These are phyloP conservation scores for Schizochytrium sp. DNA, from an alignment of 108 stramenopile species.

Conservation along the genomic window DNA sequence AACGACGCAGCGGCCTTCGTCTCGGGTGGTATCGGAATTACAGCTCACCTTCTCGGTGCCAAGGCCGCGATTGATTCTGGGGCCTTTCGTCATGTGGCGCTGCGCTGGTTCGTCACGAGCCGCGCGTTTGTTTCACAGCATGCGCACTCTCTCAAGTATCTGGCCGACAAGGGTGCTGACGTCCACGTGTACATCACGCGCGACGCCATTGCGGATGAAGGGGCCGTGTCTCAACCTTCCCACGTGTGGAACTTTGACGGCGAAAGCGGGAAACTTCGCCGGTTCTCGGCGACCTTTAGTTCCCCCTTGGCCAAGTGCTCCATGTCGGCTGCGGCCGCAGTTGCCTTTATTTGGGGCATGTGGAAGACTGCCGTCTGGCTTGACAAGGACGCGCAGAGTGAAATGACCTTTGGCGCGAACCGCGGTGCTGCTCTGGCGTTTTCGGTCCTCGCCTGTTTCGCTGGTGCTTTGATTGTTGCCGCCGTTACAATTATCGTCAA, in stretches of 20 bases:
- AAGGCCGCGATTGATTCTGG: background rate
- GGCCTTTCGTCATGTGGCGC: background rate
- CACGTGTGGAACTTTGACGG: background rate
- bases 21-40: constrained; percentile 2
- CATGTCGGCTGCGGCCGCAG: background rate
- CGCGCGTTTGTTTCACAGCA: background rate
- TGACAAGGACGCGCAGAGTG: background rate
- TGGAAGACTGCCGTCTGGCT: background rate
- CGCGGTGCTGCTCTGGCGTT: background rate
- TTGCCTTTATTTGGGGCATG: background rate
- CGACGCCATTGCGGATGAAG: background rate
- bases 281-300: background rate
- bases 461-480: background rate
- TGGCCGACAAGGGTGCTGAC: background rate
- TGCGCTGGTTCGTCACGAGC: background rate
- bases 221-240: background rate
- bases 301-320: background rate
- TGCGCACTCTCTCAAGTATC: background rate
- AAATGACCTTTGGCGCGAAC: background rate
- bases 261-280: background rate
- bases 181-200: background rate
- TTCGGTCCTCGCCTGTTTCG: background rate
- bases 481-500: background rate
- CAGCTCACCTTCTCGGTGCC: background rate
- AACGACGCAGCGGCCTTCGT: background rate